A percentile compares a stretch with the other conserved stretches of the same genome.
Conservation (phyloP, 345 rosid species). For the Geranium rotundifolium region DNA sequence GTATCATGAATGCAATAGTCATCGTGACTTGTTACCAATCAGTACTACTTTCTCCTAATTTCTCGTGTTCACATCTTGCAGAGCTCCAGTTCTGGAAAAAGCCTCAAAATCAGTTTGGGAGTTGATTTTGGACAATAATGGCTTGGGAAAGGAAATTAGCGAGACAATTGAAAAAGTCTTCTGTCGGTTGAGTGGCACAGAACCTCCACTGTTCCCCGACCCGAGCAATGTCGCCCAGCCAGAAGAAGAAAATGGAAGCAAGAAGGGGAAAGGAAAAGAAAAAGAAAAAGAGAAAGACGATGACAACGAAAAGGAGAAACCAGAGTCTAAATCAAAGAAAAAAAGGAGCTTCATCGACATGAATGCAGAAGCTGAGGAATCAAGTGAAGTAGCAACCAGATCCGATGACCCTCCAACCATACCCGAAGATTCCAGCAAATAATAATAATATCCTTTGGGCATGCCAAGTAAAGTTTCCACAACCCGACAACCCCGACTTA, state of each 20-base stretch:
- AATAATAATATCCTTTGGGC: background rate
- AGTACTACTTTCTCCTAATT: background rate
- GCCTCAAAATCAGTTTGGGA: slow-evolving; percentile 99
- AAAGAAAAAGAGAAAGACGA: slow-evolving; percentile 21
- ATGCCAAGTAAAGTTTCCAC: background rate
- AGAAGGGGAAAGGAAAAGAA: slow-evolving; percentile 25
- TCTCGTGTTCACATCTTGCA: slow-evolving; percentile 16
- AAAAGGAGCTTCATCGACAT: slow-evolving; percentile 36
- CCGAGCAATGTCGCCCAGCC: slow-evolving; percentile 24
- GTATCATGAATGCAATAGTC: background rate
- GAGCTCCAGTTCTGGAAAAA: slow-evolving; percentile 83
- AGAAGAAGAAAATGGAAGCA: slow-evolving; percentile 19
- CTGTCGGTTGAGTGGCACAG: slow-evolving; percentile 65
- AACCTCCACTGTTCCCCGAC: slow-evolving; percentile 53
- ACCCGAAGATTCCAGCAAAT: slow-evolving; percentile 12
- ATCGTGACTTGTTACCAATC: background rate
- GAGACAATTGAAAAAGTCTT: slow-evolving; percentile 58
- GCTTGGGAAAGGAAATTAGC: slow-evolving; percentile 57
- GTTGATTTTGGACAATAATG: slow-evolving; percentile 63
- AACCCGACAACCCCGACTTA: background rate
- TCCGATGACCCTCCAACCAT: slow-evolving; percentile 16
- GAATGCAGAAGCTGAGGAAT: slow-evolving; percentile 22
- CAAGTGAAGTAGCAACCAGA: slow-evolving; percentile 25
- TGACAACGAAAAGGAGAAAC: slow-evolving; percentile 23
- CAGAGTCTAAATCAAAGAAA: slow-evolving; percentile 44